Percentiles rank a stretch among this genome's conserved stretches.
These are phyloP conservation scores for Lodderomyces oxycetoniae DNA, from an alignment of 1,139 yeast species.

Conservation along the genomic window DNA sequence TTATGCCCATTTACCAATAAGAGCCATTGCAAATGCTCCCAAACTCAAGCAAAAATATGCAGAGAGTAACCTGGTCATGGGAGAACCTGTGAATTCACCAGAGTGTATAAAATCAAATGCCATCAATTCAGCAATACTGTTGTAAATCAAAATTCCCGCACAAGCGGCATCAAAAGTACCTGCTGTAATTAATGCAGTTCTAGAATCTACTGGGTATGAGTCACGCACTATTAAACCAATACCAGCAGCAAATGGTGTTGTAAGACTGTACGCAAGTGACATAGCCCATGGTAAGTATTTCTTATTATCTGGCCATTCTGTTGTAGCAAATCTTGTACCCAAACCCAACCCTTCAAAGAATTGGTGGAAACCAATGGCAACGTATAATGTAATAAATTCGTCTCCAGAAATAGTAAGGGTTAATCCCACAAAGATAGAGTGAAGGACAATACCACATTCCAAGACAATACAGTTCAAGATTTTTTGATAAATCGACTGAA, in stretches of 20 bases:
- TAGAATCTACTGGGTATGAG: slow-evolving; percentile 31
- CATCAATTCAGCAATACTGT: slow-evolving; percentile 38
- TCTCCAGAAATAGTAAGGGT: slow-evolving; percentile 37
- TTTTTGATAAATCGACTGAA: slow-evolving; percentile 11
- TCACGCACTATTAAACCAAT: slow-evolving; percentile 34
- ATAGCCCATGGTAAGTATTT: slow-evolving; percentile 32
- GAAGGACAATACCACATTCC: slow-evolving; percentile 39
- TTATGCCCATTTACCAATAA: slow-evolving; percentile 41
- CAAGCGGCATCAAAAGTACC: slow-evolving; percentile 37
- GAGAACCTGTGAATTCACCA: slow-evolving; percentile 21
- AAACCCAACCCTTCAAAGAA: slow-evolving; percentile 40
- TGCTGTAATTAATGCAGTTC: slow-evolving; percentile 30
- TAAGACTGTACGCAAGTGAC: slow-evolving; percentile 27
- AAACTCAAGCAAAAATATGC: slow-evolving; percentile 27
- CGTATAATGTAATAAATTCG: slow-evolving; percentile 31
- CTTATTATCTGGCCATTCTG: slow-evolving; percentile 31
- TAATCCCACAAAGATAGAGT: slow-evolving; percentile 39
- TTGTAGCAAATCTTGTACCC: slow-evolving; percentile 37
- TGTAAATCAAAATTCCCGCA: slow-evolving; percentile 38
- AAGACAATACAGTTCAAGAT: slow-evolving; percentile 26
- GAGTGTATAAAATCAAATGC: slow-evolving; percentile 36
- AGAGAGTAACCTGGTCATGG: slow-evolving; percentile 15
- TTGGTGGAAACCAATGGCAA: slow-evolving; percentile 39
- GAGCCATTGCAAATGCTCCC: slow-evolving; percentile 40
- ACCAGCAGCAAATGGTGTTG: slow-evolving; percentile 36